Percentiles rank a stretch among this genome's conserved stretches.
phyloP scores from a whole-genome alignment of 306 rosid genomes.

The Inga oerstediana region DNA sequence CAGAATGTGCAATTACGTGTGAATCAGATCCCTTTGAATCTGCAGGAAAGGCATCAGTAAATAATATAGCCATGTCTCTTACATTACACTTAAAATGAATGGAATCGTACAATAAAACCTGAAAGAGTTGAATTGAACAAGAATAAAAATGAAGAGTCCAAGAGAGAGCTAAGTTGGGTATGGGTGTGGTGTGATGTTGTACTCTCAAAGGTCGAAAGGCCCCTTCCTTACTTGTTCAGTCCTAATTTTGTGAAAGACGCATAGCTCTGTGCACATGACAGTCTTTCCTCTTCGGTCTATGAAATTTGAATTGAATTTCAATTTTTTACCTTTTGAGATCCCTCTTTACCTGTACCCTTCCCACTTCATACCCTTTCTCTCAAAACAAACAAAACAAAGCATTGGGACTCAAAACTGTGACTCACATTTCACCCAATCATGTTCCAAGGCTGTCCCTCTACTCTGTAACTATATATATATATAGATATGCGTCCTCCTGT shows the following conservation, averaged over 20 bases:
- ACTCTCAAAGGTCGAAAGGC: not conserved
- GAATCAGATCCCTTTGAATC: not conserved
- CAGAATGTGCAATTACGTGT: not conserved
- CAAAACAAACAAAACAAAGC: constrained; percentile 16
- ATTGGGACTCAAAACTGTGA: constrained; percentile 42
- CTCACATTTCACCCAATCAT: constrained; percentile 22
- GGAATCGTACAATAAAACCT: not conserved
- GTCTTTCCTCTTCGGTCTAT: constrained; percentile 19
- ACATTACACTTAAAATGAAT: not conserved
- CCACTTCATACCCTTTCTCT: constrained; percentile 6
- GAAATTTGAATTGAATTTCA: constrained; percentile 4
- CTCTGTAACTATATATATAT: not conserved
- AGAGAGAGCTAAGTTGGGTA: not conserved
- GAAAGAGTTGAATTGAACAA: not conserved
- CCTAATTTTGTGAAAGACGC: constrained; percentile 13
- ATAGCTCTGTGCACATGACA: constrained; percentile 24
- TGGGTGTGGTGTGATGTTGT: not conserved
- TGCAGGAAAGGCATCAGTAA: not conserved
- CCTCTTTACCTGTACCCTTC: not conserved
- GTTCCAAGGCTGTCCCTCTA: constrained; percentile 39
- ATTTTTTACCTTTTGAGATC: not conserved
- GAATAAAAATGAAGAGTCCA: not conserved
- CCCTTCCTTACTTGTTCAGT: not conserved
- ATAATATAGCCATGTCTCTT: not conserved
- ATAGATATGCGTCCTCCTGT: constrained; percentile 2